Base-by-base conservation (phyloP, 768 basidiomycete genomes). In the Austroboletus eburneus region DNA sequence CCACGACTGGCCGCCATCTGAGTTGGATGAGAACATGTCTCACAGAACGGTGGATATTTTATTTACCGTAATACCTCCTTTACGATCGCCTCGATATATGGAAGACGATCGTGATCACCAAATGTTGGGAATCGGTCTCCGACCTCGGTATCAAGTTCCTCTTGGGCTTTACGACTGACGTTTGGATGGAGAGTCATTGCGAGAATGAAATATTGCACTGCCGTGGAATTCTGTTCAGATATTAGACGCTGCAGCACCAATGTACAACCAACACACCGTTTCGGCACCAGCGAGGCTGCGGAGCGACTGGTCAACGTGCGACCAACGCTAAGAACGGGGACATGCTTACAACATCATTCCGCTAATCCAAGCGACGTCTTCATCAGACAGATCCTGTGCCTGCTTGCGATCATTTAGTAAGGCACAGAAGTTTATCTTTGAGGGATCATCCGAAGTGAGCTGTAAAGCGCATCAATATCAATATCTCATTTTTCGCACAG, bases 291-390 rank as follows among this genome's bases (percentile, higher is more conserved):
- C 49, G 7, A 50, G 40, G 36, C 49, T 35, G 10, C 5, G 10
- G 10, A 7, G 17, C 17, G 7, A 4, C 34, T 6, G 5, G 17
- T 35, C 12, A 33, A 33, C 16, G 34, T 5, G 34, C 4, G 17
- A 35, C 18, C 8, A 2, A 35, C 16, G 10, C 5, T 18, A 3
- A 5, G 13, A 10, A 17, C 34, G 17, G 12, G 27, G 27, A 35
- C 17, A 5, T 22, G 18, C 35, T 37, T 38, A 47, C 49, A 50
- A 50, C 23, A 42, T 50, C 40, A 41, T 37, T 9, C 45, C 49
- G 9, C 45, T 42, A 5, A 42, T 46, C 49, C 49, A 50, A 5
- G 49, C 49, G 27, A 50, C 49, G 27, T 47, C 49, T 24, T 46
- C 49, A 24, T 50, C 49, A 4, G 45, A 46, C 9, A 50, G 40